A percentile compares a stretch with the other conserved stretches of the same genome.
phyloP scores from a whole-genome alignment of 2,329 filamentous ascomycete genomes.

The Colletotrichum kahawae region DNA sequence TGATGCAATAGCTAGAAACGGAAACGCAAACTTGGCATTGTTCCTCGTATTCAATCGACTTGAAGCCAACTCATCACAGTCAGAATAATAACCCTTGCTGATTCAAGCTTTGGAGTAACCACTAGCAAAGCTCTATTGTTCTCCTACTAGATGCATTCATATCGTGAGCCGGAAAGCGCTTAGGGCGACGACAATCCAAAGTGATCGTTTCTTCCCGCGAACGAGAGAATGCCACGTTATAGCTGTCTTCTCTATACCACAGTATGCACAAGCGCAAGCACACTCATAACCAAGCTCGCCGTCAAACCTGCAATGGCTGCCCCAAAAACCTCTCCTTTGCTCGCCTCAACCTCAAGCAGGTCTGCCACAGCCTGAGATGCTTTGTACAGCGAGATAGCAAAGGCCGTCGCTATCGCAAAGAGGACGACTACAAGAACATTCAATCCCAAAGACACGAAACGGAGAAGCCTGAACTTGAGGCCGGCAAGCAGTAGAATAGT shows the following conservation, averaged over 20 bases:
- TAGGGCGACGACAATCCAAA: background rate
- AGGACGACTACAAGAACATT: background rate
- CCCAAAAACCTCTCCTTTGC: background rate
- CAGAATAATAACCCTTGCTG: background rate
- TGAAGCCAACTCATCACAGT: background rate
- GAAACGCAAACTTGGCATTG: too few relatives aligned
- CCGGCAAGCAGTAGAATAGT: background rate
- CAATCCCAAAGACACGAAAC: background rate
- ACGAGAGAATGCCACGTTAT: background rate
- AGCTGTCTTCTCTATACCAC: background rate
- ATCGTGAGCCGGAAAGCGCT: background rate
- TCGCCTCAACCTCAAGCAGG: background rate
- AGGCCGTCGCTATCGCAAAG: background rate
- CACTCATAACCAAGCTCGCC: background rate
- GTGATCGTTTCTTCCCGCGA: background rate
- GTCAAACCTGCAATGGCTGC: background rate
- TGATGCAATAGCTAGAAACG: too few relatives aligned
- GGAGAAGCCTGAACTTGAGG: background rate
- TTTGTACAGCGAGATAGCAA: background rate
- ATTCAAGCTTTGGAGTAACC: background rate
- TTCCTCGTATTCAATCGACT: background rate
- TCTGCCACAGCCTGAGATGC: background rate
- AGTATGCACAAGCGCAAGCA: background rate
- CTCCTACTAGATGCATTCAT: background rate
- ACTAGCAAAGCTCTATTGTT: background rate